These are phyloP conservation scores for Penicillium egyptiacum DNA, from an alignment of 495 filamentous ascomycete genomes.

Conservation along the genomic window DNA sequence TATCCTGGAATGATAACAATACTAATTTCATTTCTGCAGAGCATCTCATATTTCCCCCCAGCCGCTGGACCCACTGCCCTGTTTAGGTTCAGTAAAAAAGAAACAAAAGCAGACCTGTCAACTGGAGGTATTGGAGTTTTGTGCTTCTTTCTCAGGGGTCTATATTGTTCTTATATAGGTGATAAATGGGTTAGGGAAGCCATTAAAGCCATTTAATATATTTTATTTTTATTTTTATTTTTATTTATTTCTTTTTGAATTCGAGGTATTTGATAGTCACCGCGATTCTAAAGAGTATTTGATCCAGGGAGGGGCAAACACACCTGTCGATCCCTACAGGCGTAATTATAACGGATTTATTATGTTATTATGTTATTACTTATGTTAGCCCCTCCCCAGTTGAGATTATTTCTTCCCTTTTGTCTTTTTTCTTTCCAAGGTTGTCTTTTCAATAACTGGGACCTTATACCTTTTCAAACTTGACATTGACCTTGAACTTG, in stretches of 20 bases:
- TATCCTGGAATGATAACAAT: neutral
- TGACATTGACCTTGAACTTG: neutral
- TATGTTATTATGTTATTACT: neutral
- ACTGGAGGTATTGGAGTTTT: constrained; percentile 2
- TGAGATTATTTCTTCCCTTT: constrained; percentile 16
- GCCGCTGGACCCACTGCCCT: constrained; percentile 11
- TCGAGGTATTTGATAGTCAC: neutral
- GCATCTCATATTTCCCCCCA: constrained; percentile 7
- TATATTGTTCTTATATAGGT: constrained; percentile 3
- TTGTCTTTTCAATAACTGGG: constrained; percentile 7
- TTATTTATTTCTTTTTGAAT: neutral
- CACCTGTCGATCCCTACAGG: constrained; percentile 26
- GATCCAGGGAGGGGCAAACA: constrained; percentile 31
- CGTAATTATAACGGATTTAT: constrained; percentile 19
- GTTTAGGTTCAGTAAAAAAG: constrained; percentile 2
- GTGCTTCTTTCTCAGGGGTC: neutral
- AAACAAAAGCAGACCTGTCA: constrained; percentile 29
- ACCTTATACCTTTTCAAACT: neutral
- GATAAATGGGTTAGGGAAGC: neutral
- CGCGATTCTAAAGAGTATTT: neutral
- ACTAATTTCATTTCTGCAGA: constrained; percentile 5
- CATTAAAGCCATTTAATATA: neutral
- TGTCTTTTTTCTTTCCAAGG: constrained; percentile 8
- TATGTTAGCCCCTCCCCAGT: neutral
- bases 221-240: neutral